Conservation (phyloP, 345 rosid species). For the Geranium rotundifolium region DNA sequence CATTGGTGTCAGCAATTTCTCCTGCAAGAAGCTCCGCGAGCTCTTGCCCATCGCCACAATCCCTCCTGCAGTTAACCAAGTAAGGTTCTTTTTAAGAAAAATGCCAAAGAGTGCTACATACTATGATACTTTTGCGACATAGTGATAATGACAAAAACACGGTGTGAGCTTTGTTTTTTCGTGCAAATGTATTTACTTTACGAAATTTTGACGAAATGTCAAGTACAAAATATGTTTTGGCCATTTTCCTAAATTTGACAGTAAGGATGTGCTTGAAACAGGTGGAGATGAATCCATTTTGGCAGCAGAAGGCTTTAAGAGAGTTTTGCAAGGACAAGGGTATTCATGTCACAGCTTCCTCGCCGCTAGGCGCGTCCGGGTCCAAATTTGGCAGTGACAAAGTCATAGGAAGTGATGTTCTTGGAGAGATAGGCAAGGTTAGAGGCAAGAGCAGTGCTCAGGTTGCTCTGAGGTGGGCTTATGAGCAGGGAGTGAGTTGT, state of each 20-base stretch:
- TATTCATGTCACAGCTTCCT: conserved; percentile 14
- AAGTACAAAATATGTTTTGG: no score
- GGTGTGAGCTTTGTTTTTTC: no score
- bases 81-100: conserved; percentile 2
- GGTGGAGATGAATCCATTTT: conserved; percentile 25
- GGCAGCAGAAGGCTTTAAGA: conserved; percentile 20
- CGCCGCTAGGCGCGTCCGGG: conserved; percentile 15
- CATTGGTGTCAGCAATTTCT: conserved; percentile 22
- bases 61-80: conserved; percentile 21
- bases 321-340: conserved; percentile 16
- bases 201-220: no score
- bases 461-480: conserved; percentile 21
- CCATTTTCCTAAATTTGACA: no score
- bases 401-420: conserved; percentile 6
- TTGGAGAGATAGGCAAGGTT: conserved; percentile 13
- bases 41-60: conserved; percentile 18
- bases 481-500: no score
- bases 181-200: no score
- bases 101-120: no score
- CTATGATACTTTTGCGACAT: no score
- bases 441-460: conserved; percentile 19
- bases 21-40: conserved; percentile 12
- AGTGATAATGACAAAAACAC: no score
- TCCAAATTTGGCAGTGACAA: conserved; percentile 14
- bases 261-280: neutral